These are phyloP conservation scores for Parsonsia alboflavescens DNA, from an alignment of 257 asterid species.

Conservation along the genomic window DNA sequence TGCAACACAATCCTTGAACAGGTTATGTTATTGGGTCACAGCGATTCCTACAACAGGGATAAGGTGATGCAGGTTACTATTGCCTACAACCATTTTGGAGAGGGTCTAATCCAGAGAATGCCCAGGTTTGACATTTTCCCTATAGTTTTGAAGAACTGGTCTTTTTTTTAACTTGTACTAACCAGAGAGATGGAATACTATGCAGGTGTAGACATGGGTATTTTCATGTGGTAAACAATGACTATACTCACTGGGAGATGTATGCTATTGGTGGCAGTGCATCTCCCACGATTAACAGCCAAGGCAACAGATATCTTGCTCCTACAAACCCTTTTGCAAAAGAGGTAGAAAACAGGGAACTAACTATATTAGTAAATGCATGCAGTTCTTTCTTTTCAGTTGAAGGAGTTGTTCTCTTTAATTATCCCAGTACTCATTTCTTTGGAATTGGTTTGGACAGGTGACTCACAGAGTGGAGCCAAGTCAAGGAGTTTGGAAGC, in stretches of 20 bases:
- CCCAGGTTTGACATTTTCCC: constrained; percentile 33
- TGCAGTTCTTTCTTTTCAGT: not conserved
- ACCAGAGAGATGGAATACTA: not conserved
- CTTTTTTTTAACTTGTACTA: not conserved
- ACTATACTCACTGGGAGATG: constrained; percentile 90
- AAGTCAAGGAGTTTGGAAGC: constrained; percentile 40
- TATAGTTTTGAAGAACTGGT: not conserved
- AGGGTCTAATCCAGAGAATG: constrained; percentile 51
- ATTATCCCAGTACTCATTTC: not conserved
- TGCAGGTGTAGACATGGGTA: constrained; percentile 92
- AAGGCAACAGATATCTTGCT: constrained; percentile 86
- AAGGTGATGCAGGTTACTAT: constrained; percentile 54
- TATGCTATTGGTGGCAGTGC: constrained; percentile 98
- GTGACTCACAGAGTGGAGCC: constrained; percentile 65
- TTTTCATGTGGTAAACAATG: constrained; percentile 91
- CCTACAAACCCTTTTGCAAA: constrained; percentile 71
- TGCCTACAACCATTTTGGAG: constrained; percentile 58
- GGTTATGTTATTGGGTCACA: constrained; percentile 58
- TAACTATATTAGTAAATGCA: not conserved
- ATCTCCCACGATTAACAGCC: constrained; percentile 89
- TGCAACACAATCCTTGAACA: constrained; percentile 17
- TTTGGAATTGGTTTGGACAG: constrained; percentile 26
- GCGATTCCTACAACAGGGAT: constrained; percentile 37
- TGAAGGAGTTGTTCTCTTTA: not conserved
- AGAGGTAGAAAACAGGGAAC: constrained; percentile 40